Evolutionary conservation across 352 stramenopile species (phyloP).

Genomic region (Phytophthora kernoviae): DNA sequence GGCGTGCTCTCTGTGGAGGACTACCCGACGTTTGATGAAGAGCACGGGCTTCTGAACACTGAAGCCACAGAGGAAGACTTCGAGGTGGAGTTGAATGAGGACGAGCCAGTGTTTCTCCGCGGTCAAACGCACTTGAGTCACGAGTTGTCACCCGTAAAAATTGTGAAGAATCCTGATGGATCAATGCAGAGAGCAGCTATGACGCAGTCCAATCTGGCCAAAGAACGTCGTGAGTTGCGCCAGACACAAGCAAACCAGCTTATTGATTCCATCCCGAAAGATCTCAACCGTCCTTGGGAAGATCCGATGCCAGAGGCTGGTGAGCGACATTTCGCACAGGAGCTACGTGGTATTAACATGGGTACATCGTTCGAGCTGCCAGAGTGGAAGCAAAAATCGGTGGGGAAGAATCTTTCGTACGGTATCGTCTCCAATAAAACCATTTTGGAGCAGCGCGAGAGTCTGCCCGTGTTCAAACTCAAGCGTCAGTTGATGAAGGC

Average conservation of each 20-base stretch:
- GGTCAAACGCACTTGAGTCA: constrained; percentile 92
- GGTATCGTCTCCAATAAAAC: constrained; percentile 95
- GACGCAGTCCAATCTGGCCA: constrained; percentile 96
- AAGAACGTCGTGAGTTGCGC: constrained; percentile 97
- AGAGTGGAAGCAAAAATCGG: constrained; percentile 98
- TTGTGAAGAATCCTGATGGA: constrained; percentile 99
- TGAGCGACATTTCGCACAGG: constrained; percentile 97
- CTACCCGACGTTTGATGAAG: constrained; percentile 97
- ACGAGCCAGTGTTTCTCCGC: constrained; percentile 96
- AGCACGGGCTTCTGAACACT: constrained; percentile 84
- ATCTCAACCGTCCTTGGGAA: constrained; percentile 98
- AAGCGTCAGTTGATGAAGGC: constrained; percentile 96
- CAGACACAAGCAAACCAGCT: constrained; percentile 97
- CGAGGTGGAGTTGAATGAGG: constrained; percentile 96
- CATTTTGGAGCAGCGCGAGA: constrained; percentile 97
- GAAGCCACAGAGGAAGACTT: constrained; percentile 88
- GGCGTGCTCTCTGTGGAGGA: constrained; percentile 98
- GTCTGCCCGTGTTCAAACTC: constrained; percentile 97
- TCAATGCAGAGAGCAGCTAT: constrained; percentile 97
- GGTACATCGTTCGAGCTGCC: constrained; percentile 90
- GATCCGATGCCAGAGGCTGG: constrained; percentile 98
- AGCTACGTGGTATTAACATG: constrained; percentile 94
- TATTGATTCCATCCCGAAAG: constrained; percentile 97
- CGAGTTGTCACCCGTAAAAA: constrained; percentile 96
- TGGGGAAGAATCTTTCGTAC: constrained; percentile 97